Evolutionary conservation across 768 basidiomycete genomes (phyloP), one percentile per base, ranked within the genome.

Genomic region (Mycena belliarum): DNA sequence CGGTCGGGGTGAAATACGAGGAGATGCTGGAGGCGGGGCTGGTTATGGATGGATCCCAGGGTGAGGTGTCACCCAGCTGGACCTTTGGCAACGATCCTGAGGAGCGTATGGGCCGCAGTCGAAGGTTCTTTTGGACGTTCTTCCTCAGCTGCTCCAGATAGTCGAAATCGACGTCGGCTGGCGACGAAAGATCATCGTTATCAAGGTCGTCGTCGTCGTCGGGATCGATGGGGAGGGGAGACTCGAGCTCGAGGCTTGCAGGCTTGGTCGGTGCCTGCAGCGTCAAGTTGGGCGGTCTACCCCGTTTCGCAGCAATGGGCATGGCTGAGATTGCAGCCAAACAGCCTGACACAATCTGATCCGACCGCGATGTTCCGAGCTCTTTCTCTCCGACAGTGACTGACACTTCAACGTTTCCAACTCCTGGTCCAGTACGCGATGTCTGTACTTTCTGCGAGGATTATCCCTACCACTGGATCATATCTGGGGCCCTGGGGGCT

Each of bases 61-160:
- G 62, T 0, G 57, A 59, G 5, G 46, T 44, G 33, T 56, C 54
- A 25, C 62, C 65, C n/a, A 72, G 58, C 63, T 69, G 67, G 38
- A 79, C 69, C 66, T 82, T 83, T 37, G 82, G 78, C 42, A 85
- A 72, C n/a, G 76, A 68, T 43, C 77, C 74, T 35, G 78, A 75
- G 23, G 87, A 86, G 48, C 84, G 82, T 55, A 93, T 87, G 26
- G 92, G 91, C 21, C 91, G 82, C 33, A 93, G 78, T 56, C 84
- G 85, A 35, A 93, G 80, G 64, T 93, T 93, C 71, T 84, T 80
- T 72, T 87, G 83, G 3, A 93, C 88, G 64, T 76, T 89, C 63
- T 81, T 79, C 32, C 91, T 82, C 9, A 93, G 79, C 63, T 81
- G 74, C 55, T 89, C 86, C 37, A 93, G 82, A n/a, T n/a, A n/a